phyloP scores from a whole-genome alignment of 345 rosid genomes.

The Eucalyptus rudis region DNA sequence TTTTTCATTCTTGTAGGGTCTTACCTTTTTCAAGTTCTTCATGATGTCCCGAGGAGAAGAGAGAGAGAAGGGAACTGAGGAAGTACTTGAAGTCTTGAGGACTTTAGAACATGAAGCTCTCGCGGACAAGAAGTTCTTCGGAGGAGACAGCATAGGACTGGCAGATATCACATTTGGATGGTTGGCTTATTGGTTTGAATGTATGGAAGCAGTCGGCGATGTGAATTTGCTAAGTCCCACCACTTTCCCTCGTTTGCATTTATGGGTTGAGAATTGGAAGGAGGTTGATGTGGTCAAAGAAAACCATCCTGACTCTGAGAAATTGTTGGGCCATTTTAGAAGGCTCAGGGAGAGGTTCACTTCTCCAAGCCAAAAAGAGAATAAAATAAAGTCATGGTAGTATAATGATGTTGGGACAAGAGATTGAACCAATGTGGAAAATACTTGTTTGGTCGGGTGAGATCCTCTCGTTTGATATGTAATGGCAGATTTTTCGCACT shows the following conservation, averaged over 20 bases:
- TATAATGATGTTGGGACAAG: not conserved
- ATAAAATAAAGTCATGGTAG: not conserved
- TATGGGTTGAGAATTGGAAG: slow-evolving; percentile 1
- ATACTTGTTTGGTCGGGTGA: not conserved
- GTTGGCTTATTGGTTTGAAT: not conserved
- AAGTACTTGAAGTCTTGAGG: not conserved
- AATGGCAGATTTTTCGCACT: not conserved
- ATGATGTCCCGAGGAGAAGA: not conserved
- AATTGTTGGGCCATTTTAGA: not conserved
- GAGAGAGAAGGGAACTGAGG: not conserved
- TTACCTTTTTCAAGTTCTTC: not conserved
- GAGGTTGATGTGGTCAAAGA: not conserved
- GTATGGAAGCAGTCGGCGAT: not conserved
- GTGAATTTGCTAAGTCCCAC: not conserved
- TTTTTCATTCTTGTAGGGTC: not conserved
- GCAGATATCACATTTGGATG: not conserved
- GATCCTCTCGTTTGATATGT: not conserved
- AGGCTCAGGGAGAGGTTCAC: not conserved
- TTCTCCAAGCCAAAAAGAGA: not conserved
- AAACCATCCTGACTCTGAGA: not conserved
- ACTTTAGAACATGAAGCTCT: not conserved
- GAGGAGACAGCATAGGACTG: not conserved
- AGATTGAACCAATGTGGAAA: not conserved
- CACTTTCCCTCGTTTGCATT: not conserved
- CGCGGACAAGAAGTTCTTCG: slow-evolving; percentile 6